Evolutionary conservation across 1,139 yeast genomes (phyloP).

Genomic region (Hyphopichia burtonii): DNA sequence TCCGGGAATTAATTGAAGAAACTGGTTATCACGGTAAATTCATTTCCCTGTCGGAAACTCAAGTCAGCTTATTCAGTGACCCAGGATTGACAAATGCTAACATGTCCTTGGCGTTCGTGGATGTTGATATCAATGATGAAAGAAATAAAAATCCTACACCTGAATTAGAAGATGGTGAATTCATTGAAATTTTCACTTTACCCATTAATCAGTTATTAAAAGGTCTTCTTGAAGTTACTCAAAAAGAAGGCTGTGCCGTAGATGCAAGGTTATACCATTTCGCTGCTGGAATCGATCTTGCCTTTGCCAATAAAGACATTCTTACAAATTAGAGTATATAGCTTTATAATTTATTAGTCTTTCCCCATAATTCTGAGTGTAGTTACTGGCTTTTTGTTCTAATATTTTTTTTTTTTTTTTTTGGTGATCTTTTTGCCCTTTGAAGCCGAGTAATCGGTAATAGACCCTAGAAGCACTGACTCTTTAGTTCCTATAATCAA

Average conservation of each 20-base stretch:
- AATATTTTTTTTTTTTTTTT: no score
- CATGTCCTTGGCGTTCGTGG: conserved; percentile 74
- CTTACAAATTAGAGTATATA: background rate
- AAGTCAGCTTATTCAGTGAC: conserved; percentile 62
- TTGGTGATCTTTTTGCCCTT: no score
- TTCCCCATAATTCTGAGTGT: background rate
- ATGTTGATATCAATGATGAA: conserved; percentile 65
- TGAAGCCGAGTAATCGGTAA: no score
- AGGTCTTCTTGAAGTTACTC: conserved; percentile 47
- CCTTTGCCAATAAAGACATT: background rate
- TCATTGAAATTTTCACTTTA: conserved; percentile 75
- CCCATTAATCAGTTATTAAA: conserved; percentile 61
- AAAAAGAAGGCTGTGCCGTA: conserved; percentile 64
- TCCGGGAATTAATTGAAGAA: conserved; percentile 85
- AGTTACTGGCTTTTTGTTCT: background rate
- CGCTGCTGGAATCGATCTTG: conserved; percentile 60
- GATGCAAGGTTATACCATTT: conserved; percentile 88
- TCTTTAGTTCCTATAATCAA: no score
- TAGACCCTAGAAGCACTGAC: no score
- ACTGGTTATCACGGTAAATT: conserved; percentile 82
- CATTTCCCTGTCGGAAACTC: conserved; percentile 47
- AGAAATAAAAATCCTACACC: conserved; percentile 70
- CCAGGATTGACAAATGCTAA: conserved; percentile 96
- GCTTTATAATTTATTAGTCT: background rate
- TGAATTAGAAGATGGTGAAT: conserved; percentile 83